Evolutionary conservation across 169 alveolate genomes (phyloP), one percentile per base, ranked within the genome.

Genomic region (Babesia bovis): DNA sequence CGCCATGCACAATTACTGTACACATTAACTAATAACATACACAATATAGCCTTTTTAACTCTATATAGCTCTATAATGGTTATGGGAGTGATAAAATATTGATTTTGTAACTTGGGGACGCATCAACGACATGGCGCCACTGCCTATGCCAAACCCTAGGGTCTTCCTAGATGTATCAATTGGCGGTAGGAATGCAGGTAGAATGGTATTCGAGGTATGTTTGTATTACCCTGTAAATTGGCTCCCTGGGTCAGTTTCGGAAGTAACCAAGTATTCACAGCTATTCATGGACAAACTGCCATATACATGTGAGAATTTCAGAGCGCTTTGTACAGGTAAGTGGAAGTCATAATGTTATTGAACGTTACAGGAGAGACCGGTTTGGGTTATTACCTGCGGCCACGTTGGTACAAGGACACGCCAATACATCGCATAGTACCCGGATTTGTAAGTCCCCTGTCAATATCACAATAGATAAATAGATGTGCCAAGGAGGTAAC

Each of bases 401-500:
- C 94, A 7, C 58, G 95, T 36, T 90, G 95, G 95, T 90, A 90
- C 73, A 92, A 92, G 85, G 82, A 83, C 42, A 55, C 91, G 4
- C 92, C 89, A 17, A 82, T 90, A 32, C 94, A 85, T 75, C 85
- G 94, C 47, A 83, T 89, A 15, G 85, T 81, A n/a, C 57, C 92
- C 1, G 93, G 90, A 59, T 90, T 90, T 50, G 93, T 82, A 66
- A 51, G 76, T 47, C 67, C 45, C n/a, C 13, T 40, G 32, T 25
- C 2, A 12, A 6, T 23, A 0, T 10, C 13, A 3, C 0, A 68
- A 44, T 42, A 19, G 15, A 17, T 19, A 0, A 36, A 58, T 44
- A 87, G 94, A 85, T 92, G 93, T 87, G 92, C 76, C 95, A 90
- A 77, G 96, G 96, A 26, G 96, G 96, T 26, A 94, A 90, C 53